A percentile compares a stretch with the other conserved stretches of the same genome.
Evolutionary conservation across 139 green algal genomes (phyloP).

Genomic region (Desmodesmus armatus): DNA sequence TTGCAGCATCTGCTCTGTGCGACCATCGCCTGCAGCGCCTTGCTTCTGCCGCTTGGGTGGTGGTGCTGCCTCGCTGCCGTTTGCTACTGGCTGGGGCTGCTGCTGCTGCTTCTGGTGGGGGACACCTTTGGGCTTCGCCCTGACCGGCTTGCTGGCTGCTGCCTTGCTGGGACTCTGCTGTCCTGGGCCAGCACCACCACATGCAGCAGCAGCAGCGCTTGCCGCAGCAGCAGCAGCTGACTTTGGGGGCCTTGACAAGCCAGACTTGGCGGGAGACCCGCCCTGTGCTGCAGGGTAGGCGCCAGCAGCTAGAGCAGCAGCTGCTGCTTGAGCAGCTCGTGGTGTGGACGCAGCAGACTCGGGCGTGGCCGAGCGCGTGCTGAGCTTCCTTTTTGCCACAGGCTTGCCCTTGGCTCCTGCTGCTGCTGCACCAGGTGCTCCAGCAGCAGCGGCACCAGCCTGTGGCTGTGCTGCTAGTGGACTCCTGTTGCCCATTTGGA

Average conservation of each 20-base stretch:
- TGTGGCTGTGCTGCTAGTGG: not conserved
- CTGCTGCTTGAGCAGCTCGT: too few species aligned
- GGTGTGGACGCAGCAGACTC: not conserved
- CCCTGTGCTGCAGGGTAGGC: too few species aligned
- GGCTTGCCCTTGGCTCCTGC: not conserved
- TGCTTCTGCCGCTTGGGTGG: not conserved
- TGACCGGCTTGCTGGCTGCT: not conserved
- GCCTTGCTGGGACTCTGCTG: not conserved
- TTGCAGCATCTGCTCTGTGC: not conserved
- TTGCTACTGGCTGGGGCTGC: not conserved
- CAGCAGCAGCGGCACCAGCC: not conserved
- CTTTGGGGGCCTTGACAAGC: too few species aligned
- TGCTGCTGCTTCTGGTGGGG: slow-evolving; percentile 20
- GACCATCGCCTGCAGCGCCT: not conserved
- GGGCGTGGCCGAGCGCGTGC: not conserved
- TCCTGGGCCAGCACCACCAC: not conserved
- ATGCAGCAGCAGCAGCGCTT: not conserved
- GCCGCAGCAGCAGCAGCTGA: not conserved
- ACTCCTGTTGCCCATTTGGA: too few species aligned
- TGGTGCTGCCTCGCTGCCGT: not conserved
- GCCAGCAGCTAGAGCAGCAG: too few species aligned
- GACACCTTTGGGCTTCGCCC: too few species aligned
- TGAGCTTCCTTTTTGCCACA: not conserved
- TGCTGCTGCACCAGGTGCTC: not conserved
- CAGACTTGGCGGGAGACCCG: too few species aligned